phyloP scores from a whole-genome alignment of 2,329 filamentous ascomycete species.

The Phialocephala sp. region DNA sequence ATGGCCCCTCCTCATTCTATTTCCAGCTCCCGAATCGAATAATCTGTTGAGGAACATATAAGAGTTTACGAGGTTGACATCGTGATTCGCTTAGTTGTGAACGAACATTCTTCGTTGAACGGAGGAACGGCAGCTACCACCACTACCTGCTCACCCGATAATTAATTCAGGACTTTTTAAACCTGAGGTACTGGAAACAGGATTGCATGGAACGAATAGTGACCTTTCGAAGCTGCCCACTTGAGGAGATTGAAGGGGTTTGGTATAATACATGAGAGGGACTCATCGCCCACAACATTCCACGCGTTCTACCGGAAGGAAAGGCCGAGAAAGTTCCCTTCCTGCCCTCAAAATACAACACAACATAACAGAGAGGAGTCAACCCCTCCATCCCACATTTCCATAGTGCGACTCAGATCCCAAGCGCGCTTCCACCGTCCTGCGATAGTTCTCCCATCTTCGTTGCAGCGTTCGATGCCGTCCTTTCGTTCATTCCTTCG shows the following conservation, averaged over 20 bases:
- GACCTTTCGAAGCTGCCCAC: background rate
- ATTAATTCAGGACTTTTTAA: background rate
- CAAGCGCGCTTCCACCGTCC: background rate
- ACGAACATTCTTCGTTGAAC: background rate
- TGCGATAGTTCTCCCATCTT: background rate
- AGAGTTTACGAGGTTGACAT: background rate
- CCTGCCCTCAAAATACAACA: background rate
- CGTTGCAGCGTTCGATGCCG: background rate
- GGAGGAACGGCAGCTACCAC: background rate
- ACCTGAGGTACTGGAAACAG: background rate
- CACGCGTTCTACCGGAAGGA: background rate
- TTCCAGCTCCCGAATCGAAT: background rate
- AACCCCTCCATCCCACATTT: background rate
- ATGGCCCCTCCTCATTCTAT: background rate
- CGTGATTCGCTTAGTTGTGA: background rate
- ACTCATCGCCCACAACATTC: background rate
- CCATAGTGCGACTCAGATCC: background rate
- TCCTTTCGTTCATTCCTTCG: conserved; percentile 1
- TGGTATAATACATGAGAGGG: background rate
- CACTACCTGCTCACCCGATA: background rate
- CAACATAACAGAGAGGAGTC: conserved; percentile 6
- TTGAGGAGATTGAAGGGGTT: background rate
- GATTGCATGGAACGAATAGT: background rate
- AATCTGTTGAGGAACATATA: background rate
- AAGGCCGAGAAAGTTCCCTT: background rate